These are phyloP conservation scores for Cladobotryum mycophilum DNA, from an alignment of 2,329 filamentous ascomycete genomes.

Conservation along the genomic window DNA sequence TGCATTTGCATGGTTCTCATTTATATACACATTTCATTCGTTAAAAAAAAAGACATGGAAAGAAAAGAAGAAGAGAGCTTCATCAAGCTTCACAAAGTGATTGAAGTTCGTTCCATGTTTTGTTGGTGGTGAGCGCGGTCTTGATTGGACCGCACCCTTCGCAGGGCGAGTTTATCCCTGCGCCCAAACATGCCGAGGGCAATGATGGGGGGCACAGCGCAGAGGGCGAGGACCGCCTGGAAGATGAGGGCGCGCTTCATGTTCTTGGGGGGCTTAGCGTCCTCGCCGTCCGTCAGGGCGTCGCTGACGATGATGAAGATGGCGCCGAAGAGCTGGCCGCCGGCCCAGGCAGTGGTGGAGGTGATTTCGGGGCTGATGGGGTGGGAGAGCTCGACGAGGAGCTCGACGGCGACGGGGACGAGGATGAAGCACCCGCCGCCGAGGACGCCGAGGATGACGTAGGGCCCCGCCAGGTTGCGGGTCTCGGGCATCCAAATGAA, in stretches of 20 bases:
- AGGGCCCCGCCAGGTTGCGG: slow-evolving; percentile 58
- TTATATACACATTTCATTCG: too few species aligned
- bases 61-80: neutral
- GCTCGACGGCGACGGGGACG: slow-evolving; percentile 80
- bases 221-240: slow-evolving; percentile 63
- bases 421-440: slow-evolving; percentile 76
- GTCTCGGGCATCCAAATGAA: slow-evolving; percentile 73
- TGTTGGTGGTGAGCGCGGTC: too few species aligned
- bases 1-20: neutral
- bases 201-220: slow-evolving; percentile 60
- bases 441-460: slow-evolving; percentile 66
- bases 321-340: slow-evolving; percentile 78
- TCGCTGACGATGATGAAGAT: slow-evolving; percentile 80
- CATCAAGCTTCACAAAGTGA: too few species aligned
- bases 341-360: slow-evolving; percentile 76
- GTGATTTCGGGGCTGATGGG: slow-evolving; percentile 83
- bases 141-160: slow-evolving; percentile 32
- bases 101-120: too few species aligned
- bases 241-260: slow-evolving; percentile 76
- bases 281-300: slow-evolving; percentile 54
- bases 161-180: slow-evolving; percentile 41
- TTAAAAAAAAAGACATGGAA: neutral
- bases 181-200: slow-evolving; percentile 65
- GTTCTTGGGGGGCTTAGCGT: slow-evolving; percentile 55
- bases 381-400: slow-evolving; percentile 78